Evolutionary conservation across 768 basidiomycete species (phyloP).

Genomic region (Tulasnella sp.): DNA sequence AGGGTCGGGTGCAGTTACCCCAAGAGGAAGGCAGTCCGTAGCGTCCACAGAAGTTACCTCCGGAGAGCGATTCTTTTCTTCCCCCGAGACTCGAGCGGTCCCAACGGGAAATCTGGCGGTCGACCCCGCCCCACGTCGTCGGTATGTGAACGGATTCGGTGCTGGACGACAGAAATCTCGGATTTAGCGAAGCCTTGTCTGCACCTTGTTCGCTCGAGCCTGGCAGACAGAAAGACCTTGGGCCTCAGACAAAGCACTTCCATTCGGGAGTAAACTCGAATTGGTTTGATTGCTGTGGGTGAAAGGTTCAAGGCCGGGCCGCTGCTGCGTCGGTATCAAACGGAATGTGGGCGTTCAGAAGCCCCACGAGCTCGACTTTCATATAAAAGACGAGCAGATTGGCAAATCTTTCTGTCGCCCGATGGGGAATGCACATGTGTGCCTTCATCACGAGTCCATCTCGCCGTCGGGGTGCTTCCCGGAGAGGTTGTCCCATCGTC

Average conservation of each 20-base stretch:
- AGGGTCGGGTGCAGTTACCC: neutral
- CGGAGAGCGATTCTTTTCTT: neutral
- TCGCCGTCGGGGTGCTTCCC: neutral
- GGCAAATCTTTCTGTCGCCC: neutral
- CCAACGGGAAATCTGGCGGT: neutral
- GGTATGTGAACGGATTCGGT: neutral
- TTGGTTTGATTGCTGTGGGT: neutral
- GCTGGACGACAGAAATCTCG: neutral
- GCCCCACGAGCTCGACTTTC: neutral
- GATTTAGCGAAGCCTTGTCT: neutral
- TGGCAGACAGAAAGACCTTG: neutral
- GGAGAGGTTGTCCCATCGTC: neutral
- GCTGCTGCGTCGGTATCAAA: neutral
- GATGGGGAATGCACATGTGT: neutral
- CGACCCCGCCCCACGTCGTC: neutral
- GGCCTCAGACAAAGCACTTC: neutral
- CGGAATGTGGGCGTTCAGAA: neutral
- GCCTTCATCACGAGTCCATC: neutral
- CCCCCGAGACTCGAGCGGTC: neutral
- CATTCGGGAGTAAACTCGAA: neutral
- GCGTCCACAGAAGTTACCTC: neutral
- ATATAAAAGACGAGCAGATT: neutral
- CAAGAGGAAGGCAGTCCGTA: neutral
- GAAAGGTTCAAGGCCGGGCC: neutral
- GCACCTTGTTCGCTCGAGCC: neutral